Conservation (phyloP, 2,329 filamentous ascomycete genomes). For the Chaetoscypha palmicola region DNA sequence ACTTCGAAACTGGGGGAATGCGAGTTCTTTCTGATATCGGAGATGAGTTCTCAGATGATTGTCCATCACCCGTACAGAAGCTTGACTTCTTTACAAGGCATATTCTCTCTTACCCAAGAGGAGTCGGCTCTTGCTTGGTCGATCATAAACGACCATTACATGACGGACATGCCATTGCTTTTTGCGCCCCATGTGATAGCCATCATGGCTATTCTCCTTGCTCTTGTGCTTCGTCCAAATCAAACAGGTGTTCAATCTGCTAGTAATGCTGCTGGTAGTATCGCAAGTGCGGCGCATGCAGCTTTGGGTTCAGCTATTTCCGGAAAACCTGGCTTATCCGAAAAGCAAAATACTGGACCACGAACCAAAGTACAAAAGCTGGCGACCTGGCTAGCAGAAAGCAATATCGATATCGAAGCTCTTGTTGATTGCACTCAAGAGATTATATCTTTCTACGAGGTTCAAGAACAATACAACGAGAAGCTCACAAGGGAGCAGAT, state of each 20-base stretch:
- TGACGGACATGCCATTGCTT: conserved; percentile 62
- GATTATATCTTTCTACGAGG: conserved; percentile 63
- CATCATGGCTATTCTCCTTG: conserved; percentile 61
- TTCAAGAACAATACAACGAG: conserved; percentile 33
- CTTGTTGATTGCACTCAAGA: conserved; percentile 67
- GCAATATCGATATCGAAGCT: conserved; percentile 59
- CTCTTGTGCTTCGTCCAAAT: conserved; percentile 58
- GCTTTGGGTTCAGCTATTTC: conserved; percentile 27
- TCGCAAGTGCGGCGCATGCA: conserved; percentile 30
- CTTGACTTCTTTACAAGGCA: conserved; percentile 53
- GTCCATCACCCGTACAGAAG: conserved; percentile 67
- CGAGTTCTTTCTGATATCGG: conserved; percentile 67
- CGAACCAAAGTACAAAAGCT: conserved; percentile 42
- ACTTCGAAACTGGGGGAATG: conserved; percentile 66
- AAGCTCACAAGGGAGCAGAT: conserved; percentile 32
- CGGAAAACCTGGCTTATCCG: conserved; percentile 17
- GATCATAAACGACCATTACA: conserved; percentile 67
- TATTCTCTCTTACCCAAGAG: conserved; percentile 54
- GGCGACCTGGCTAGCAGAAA: conserved; percentile 63
- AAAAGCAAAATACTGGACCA: conserved; percentile 18
- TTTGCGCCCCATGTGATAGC: conserved; percentile 64
- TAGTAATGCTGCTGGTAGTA: conserved; percentile 32
- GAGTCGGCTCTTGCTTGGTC: conserved; percentile 61
- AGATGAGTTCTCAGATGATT: conserved; percentile 68
- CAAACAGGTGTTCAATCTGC: conserved; percentile 37